Evolutionary conservation across 345 rosid genomes (phyloP).

Genomic region (Aurinia saxatilis): DNA sequence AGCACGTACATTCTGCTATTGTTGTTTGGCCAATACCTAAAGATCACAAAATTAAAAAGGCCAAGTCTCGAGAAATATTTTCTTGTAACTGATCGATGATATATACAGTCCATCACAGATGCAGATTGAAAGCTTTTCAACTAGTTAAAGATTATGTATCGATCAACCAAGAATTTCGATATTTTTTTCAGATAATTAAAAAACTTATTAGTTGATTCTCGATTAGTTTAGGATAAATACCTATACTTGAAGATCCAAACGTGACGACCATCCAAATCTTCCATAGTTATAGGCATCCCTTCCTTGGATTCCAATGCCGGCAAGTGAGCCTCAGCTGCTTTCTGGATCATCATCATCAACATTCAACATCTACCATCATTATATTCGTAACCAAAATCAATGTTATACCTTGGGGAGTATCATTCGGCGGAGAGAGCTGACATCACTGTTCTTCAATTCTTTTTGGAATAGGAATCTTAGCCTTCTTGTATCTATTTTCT

Average conservation of each 20-base stretch:
- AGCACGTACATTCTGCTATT: conserved; percentile 96
- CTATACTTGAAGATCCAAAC: conserved; percentile 93
- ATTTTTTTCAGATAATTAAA: no score
- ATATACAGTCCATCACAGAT: no score
- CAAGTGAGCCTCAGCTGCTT: conserved; percentile 88
- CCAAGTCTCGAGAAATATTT: neutral
- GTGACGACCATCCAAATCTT: conserved; percentile 72
- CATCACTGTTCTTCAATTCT: conserved; percentile 94
- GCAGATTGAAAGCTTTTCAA: no score
- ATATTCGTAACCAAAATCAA: neutral
- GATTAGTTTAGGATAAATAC: no score
- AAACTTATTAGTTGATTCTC: no score
- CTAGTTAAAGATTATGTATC: no score
- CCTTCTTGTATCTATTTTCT: conserved; percentile 68
- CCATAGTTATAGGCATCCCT: conserved; percentile 72
- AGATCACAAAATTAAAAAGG: conserved; percentile 13
- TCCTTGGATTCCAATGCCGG: conserved; percentile 81
- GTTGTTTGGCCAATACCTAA: conserved; percentile 99
- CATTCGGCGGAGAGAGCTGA: conserved; percentile 83
- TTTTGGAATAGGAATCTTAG: conserved; percentile 82
- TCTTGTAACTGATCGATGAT: no score
- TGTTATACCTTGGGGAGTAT: conserved; percentile 89
- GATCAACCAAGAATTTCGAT: no score
- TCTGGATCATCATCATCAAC: conserved; percentile 34
- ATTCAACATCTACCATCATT: neutral